These are phyloP conservation scores for Xerocomellus intermedius DNA, from an alignment of 768 basidiomycete species.

Conservation along the genomic window DNA sequence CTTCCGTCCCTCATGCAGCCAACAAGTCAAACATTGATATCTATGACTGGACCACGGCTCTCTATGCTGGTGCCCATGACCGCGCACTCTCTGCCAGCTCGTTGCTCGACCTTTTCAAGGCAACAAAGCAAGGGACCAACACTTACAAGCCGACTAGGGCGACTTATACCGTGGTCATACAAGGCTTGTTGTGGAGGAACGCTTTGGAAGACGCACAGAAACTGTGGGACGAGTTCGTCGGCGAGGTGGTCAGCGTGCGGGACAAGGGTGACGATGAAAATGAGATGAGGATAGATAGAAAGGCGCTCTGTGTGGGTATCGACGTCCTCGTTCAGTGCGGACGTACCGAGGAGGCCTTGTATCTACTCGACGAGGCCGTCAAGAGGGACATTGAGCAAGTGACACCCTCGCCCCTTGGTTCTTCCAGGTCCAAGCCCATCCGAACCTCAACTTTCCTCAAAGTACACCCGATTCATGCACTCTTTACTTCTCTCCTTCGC, in stretches of 20 bases:
- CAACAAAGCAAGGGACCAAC: constrained; percentile 25
- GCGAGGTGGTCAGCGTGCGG: constrained; percentile 8
- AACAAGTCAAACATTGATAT: constrained; percentile 37
- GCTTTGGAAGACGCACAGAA: constrained; percentile 40
- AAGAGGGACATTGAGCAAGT: constrained; percentile 18
- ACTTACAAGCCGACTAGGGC: constrained; percentile 41
- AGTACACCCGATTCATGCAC: constrained; percentile 38
- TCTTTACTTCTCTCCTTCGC: constrained; percentile 49
- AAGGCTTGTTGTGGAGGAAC: constrained; percentile 47
- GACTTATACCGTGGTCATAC: constrained; percentile 54
- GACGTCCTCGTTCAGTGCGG: constrained; percentile 46
- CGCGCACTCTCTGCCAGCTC: constrained; percentile 26
- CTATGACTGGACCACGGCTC: constrained; percentile 46
- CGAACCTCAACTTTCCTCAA: constrained; percentile 12
- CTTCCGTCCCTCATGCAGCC: not conserved
- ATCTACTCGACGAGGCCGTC: constrained; percentile 45
- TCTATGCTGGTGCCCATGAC: constrained; percentile 47
- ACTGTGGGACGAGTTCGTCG: constrained; percentile 43
- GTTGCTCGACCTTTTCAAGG: constrained; percentile 40
- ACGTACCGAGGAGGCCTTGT: constrained; percentile 48
- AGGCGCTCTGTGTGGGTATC: constrained; percentile 50
- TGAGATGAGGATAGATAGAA: constrained; percentile 39
- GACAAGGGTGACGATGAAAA: not conserved
- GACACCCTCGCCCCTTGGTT: not conserved
- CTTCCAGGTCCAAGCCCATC: not conserved